Evolutionary conservation across 2,329 filamentous ascomycete species (phyloP), one percentile per base, ranked within the genome.

Genomic region (Lasiodiplodia citricola): DNA sequence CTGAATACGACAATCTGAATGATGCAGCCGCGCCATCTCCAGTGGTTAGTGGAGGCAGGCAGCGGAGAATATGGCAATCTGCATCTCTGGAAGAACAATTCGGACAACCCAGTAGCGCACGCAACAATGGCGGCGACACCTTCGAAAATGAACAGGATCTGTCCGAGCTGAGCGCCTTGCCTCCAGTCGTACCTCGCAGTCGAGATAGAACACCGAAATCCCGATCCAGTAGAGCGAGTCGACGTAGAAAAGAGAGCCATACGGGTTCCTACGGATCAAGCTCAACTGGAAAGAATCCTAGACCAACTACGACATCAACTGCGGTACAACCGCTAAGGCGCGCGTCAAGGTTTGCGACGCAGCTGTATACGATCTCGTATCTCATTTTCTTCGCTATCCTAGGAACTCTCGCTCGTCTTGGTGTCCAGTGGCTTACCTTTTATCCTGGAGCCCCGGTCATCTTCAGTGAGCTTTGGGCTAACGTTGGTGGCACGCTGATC

Each of bases 381-480:
- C 87, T 97, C 28, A 84, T 96, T 69, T 85, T 97, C 75, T 97
- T 97, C 80, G 90, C 94, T 21, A 86, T 97, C 21, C 80, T 95
- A 50, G 95, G 95, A 44, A 96, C 94, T 0, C 86, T 97, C 31
- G 92, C 93, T 0, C 88, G 95, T 13, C 82, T 97, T 0, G 94
- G 94, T 4, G 81, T 97, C 8, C 88, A 94, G 75, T 90, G 91
- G 57, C 81, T 97, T 64, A 96, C 93, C 0, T 88, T 86, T 68
- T 97, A 97, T 77, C 89, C 91, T 1, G 91, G 90, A 25, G 88
- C 92, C 0, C 93, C 94, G 0, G 83, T 96, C 25, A 83, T 88
- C 5, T 94, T 92, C 67, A 87, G 88, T 63, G 90, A 92, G 2
- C 80, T 97, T 25, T 98, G 95, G 95, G 90, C 94, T 70, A 97